A percentile compares a stretch with the other conserved stretches of the same genome.
Evolutionary conservation across 2,329 filamentous ascomycete genomes (phyloP).

Genomic region (Escovopsis sp.): DNA sequence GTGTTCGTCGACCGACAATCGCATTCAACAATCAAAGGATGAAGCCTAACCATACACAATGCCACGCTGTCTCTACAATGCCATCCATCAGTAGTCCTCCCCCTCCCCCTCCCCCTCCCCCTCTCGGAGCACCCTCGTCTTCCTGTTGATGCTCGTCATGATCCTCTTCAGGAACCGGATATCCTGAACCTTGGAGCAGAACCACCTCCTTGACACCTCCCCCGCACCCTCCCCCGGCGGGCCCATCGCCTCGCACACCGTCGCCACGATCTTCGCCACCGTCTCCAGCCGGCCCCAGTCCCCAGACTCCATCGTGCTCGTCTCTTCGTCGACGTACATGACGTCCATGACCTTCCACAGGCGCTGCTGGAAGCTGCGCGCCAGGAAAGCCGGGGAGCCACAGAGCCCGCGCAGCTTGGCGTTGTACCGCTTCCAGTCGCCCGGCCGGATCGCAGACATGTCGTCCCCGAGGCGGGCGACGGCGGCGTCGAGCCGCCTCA

Average conservation of each 20-base stretch:
- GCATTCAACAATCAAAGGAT: too few relatives aligned
- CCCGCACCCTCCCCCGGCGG: constrained; percentile 10
- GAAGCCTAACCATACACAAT: too few relatives aligned
- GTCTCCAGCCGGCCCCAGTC: constrained; percentile 14
- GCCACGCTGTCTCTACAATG: too few relatives aligned
- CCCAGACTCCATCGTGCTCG: constrained; percentile 8
- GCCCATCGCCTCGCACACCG: constrained; percentile 13
- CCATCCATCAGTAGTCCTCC: too few relatives aligned
- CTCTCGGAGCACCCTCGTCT: not conserved
- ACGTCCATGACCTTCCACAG: constrained; percentile 12
- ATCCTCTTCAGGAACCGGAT: constrained; percentile 12
- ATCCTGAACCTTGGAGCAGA: constrained; percentile 12
- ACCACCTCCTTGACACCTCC: constrained; percentile 11
- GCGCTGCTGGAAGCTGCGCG: constrained; percentile 10
- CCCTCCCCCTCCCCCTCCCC: too few relatives aligned
- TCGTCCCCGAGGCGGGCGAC: constrained; percentile 2
- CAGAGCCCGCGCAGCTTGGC: constrained; percentile 9
- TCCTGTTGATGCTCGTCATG: constrained; percentile 1
- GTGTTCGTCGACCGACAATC: too few relatives aligned
- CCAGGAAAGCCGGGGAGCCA: constrained; percentile 3
- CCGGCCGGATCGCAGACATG: constrained; percentile 8
- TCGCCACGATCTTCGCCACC: constrained; percentile 13
- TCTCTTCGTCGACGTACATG: constrained; percentile 16
- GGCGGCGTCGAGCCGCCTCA: constrained; percentile 1
- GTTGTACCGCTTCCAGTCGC: constrained; percentile 11